Evolutionary conservation across 2,329 filamentous ascomycete species (phyloP), one percentile per base, ranked within the genome.

Genomic region (Lecanicillium sp.): DNA sequence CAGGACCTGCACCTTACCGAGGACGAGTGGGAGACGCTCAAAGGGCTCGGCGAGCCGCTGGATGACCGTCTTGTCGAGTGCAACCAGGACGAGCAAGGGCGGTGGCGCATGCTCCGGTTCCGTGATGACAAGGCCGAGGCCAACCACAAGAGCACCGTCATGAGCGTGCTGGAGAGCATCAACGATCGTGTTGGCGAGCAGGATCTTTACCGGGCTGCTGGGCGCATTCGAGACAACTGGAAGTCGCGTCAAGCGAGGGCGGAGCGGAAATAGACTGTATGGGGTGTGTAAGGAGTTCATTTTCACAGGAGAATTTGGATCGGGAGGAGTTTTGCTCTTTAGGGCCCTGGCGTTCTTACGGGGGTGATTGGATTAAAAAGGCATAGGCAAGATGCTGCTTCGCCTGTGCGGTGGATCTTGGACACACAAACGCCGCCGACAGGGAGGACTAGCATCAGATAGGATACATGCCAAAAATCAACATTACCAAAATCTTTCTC

Each of bases 121-220:
- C 76, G 92, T 37, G 89, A 97, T 53, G 92, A 98, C 61, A 98
- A 98, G 65, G 69, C 71, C 19, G 84, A 95, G 49, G 88, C 86
- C 0, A 98, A 98, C 54, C 89, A 97, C 61, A 82, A 85, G 43
- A 80, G 69, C 14, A 90, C 86, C 0, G 87, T 96, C 2, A 70
- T 80, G 18, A 94, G 84, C 56, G 92, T 98, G 4, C 72, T 96
- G 43, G 82, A 90, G 47, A 94, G 87, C 60, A 97, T 98, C 50
- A 74, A 79, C 44, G 87, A 96, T 53, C 80, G 79, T 2, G 87
- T 98, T 10, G 84, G 79, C 0, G 79, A 95, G 61, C 72, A 85
- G 41, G 88, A 98, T 54, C 69, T 98, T 25, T 72, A 89, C 33
- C 72, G 65, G 2, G 72, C 77, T 1, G 84, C 84, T 19, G 74